phyloP scores from a whole-genome alignment of 2,329 filamentous ascomycete species.

The Botrytis aclada region DNA sequence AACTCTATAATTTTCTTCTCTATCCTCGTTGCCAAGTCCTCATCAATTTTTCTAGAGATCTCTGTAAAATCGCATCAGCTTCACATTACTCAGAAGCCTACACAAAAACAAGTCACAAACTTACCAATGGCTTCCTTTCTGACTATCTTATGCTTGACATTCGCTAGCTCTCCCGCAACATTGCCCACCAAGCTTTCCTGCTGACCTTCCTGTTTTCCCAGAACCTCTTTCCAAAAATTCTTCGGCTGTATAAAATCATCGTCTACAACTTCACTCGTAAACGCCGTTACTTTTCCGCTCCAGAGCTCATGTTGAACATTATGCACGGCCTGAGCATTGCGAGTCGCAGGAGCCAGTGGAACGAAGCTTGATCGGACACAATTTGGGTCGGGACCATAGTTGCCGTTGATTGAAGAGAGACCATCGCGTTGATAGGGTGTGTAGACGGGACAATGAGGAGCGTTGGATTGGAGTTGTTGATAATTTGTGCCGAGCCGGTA shows the following conservation, averaged over 20 bases:
- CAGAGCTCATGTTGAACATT: slow-evolving; percentile 33
- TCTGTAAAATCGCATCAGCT: background rate
- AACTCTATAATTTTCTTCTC: background rate
- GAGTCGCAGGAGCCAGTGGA: background rate
- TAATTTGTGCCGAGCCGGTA: slow-evolving; percentile 56
- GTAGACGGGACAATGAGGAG: slow-evolving; percentile 25
- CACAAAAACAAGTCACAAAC: background rate
- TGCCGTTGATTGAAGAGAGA: slow-evolving; percentile 39
- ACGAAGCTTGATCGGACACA: slow-evolving; percentile 35
- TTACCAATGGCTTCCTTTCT: background rate
- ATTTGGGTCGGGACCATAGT: slow-evolving; percentile 47
- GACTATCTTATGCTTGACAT: background rate
- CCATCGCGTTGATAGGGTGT: slow-evolving; percentile 42
- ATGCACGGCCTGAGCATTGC: background rate
- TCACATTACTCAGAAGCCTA: background rate
- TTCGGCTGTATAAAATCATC: slow-evolving; percentile 42
- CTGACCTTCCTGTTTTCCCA: background rate
- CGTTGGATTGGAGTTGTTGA: slow-evolving; percentile 41
- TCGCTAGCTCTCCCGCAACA: background rate
- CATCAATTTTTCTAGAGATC: background rate
- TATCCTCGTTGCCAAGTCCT: background rate
- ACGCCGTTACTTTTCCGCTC: slow-evolving; percentile 30
- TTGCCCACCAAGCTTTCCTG: background rate
- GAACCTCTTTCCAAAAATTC: slow-evolving; percentile 36
- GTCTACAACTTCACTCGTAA: slow-evolving; percentile 35